Base-by-base conservation (phyloP, 495 filamentous ascomycete species). In the Penicillium macrosclerotiorum region DNA sequence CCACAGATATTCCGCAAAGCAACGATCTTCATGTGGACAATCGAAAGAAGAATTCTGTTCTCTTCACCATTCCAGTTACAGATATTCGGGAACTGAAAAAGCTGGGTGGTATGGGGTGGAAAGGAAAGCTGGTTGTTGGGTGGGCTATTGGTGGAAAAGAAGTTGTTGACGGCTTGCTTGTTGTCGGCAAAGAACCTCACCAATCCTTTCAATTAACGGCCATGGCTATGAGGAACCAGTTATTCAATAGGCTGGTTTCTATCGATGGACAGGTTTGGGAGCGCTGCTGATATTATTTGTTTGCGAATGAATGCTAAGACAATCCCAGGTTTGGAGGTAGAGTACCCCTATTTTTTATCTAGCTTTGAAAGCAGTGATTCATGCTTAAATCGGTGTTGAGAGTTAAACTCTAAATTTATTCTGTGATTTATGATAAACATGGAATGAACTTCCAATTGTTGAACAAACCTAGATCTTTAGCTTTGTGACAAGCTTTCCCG, bases 251-350 rank as follows among this genome's bases (percentile, higher is more conserved):
- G 18, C 56, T 95, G 48, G 62, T 93, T 41, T 83, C 88, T 1
- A 86, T 95, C 53, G 88, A 87, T 13, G 81, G 78, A 49, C 89
- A 96, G 78, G 89, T 88, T 72, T 95, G 89, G 90, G 86, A 88
- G 72, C 77, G 76, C 54, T 89, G 79, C 80, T 95, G 63, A 77
- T 45, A 18, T 31, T 37, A 26, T 38, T 27, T 19, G 42, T 43
- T 8, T 13, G 11, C 6, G 47, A 24, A 47, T 45, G 42, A 12
- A 32, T 52, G 59, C 59, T 62, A 48, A 62, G 39, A 45, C 17
- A 22, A 49, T 51, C 26, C 13, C 55, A 59, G 55, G 55, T 59
- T 38, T 59, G 55, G 59, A 53, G 23, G 34, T 59, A 35, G 24
- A 31, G 9, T 6, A 16, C 9, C 9, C 17, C 23, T 1, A 8